Conservation (phyloP, 140 eudicot genomes). For the Ambrosia hybrid region DNA sequence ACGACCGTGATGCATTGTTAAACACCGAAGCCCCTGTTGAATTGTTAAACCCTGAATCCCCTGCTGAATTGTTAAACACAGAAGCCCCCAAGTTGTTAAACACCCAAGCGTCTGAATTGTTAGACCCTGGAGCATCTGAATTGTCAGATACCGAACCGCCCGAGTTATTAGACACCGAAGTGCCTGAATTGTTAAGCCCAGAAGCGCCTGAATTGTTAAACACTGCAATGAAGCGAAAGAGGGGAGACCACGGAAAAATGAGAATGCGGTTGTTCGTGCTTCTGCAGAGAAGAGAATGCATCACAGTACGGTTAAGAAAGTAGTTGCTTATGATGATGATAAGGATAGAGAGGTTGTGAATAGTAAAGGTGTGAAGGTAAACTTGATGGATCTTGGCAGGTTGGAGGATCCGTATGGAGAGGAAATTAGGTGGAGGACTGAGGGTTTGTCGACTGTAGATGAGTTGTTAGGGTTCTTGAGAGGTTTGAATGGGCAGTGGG, state of each 20-base stretch:
- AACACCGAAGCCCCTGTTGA: neutral
- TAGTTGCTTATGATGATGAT: slow-evolving; percentile 33
- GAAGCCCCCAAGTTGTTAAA: too few relatives aligned
- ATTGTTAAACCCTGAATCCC: too few relatives aligned
- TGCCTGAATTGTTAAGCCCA: neutral
- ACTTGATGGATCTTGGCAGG: slow-evolving; percentile 43
- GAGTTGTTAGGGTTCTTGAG: slow-evolving; percentile 64
- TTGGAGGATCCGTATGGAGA: slow-evolving; percentile 62
- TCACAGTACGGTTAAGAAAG: slow-evolving; percentile 29
- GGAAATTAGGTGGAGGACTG: slow-evolving; percentile 60
- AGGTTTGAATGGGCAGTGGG: slow-evolving; percentile 72
- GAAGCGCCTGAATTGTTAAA: neutral
- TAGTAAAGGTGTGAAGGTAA: slow-evolving; percentile 50
- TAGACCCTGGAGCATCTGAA: neutral
- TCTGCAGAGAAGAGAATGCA: slow-evolving; percentile 18
- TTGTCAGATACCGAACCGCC: neutral
- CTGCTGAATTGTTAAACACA: too few relatives aligned
- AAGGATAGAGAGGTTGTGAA: slow-evolving; percentile 54
- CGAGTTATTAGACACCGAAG: neutral
- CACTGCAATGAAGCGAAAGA: slow-evolving; percentile 28
- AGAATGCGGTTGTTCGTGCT: slow-evolving; percentile 9
- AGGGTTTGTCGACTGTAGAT: slow-evolving; percentile 49
- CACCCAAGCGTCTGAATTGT: too few relatives aligned
- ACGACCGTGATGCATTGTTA: slow-evolving; percentile 4
- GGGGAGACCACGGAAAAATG: slow-evolving; percentile 40